Evolutionary conservation across 176 grass and related monocot species (phyloP), one percentile per base, ranked within the genome.

Genomic region (Eragrostis curvula): DNA sequence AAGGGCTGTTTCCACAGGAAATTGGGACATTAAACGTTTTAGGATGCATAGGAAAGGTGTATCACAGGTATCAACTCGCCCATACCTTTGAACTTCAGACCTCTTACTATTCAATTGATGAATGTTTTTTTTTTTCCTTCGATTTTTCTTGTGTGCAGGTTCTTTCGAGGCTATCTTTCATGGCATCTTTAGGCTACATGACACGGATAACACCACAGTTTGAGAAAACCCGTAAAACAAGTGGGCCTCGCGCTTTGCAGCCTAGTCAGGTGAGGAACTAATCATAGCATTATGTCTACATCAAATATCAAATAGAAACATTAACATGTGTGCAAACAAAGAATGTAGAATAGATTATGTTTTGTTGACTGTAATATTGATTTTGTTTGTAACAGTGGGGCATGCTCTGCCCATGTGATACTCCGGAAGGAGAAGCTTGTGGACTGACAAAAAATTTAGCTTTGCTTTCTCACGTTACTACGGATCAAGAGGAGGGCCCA

Each of bases 341-440:
- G 47, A 42, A 15, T 1, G 8, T 72, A 36, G 47, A 65, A 5
- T 40, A 5, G 25, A 6, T 3, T 28, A 13, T 47, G n/a, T 8
- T 18, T 57, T 21, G 5, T 68, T 13, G n/a, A 21, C 13, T 43
- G 36, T 21, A 41, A 61, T 40, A 60, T 73, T 88, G 41, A 41
- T 73, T 44, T 72, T 58, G 28, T 90, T 41, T 85, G 62, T 76
- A 84, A 94, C 78, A 98, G 96, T 98, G 96, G 96, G 96, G 96
- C 65, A 98, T 98, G 96, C 92, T 98, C 88, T 98, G 96, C 46
- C 96, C 96, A 77, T 95, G 92, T 89, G 96, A 98, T 81, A 98
- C 96, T 63, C 96, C 96, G 64, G 96, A 98, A 95, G 96, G 96
- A 83, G 92, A 98, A 91, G 92, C 88, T 80, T 98, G 96, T 61